Evolutionary conservation across 129 eudicot species (phyloP), one percentile per base, ranked within the genome.

Genomic region (Tanacetum coccineum): DNA sequence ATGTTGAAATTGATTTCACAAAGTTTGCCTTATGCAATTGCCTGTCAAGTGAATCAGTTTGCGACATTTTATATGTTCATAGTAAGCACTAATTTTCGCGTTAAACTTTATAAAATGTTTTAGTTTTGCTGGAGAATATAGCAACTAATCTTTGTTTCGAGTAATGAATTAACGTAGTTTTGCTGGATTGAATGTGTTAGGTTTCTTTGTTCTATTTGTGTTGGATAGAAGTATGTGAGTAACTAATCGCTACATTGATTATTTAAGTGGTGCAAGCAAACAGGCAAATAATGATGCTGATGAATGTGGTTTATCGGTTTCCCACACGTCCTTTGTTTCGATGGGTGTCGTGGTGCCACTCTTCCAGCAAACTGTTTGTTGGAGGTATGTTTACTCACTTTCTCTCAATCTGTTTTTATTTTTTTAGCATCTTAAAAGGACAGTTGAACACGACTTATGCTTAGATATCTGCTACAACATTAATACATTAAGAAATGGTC

Each of bases 281-380:
- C 64, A 42, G 3, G 42, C 62, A 9, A 15, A 39, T 59, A 67
- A 79, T 81, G 81, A 42, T 67, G 56, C 7, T 15, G 11, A 21
- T 59, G 17, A 82, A 45, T 9, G 73, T 61, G 5, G 64, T 64
- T 68, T 73, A 30, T 76, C 70, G 63, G 72, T 22, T 49, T 1
- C 69, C 65, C 48, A 36, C 76, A 40, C 57, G 66, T 50, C 73
- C 44, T 25, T 58, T 52, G 40, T 51, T 51, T n/a, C 76, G 83
- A 60, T 71, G 76, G 78, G 46, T 83, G 65, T 21, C 22, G 5
- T 62, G 66, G 50, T 83, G 85, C 8, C 52, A 71, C 49, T 72
- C 80, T 58, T 84, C 79, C 52, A 70, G 71, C 75, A 83, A 82
- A 28, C 66, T 88, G 68, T 88, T 82, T 55, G 78, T 88, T 44